Evolutionary conservation across 176 grass and related monocot genomes (phyloP).

Genomic region (Olyra latifolia): DNA sequence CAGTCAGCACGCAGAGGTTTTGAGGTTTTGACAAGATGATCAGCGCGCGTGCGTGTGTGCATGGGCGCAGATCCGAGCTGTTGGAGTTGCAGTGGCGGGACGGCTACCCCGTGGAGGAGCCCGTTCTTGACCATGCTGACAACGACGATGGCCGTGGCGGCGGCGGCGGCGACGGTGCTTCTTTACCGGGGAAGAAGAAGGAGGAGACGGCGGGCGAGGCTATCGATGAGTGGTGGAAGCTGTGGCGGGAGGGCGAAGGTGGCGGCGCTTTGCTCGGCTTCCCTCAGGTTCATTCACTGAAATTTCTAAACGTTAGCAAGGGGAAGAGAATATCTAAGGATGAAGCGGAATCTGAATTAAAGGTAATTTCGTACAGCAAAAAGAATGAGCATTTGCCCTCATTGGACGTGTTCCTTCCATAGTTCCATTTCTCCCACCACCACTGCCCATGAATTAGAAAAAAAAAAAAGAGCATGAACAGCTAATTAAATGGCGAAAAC

Average conservation of each 20-base stretch:
- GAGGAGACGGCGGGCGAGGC: not conserved
- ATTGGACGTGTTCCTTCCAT: no score
- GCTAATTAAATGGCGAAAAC: no score
- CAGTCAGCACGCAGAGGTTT: no score
- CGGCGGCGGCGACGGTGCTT: not conserved
- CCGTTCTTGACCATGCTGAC: not conserved
- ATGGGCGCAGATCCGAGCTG: not conserved
- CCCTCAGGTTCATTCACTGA: not conserved
- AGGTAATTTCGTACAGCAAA: no score
- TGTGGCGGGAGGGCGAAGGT: not conserved
- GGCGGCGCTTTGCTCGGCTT: not conserved
- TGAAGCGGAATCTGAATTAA: no score
- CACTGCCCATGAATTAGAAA: no score
- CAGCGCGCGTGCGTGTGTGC: not conserved
- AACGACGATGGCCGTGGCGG: not conserved
- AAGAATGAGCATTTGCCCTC: no score
- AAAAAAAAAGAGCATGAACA: no score
- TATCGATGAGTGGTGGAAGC: constrained; percentile 23
- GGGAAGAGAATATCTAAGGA: no score
- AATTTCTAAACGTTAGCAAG: no score
- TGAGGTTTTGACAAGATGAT: no score
- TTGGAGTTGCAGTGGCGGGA: constrained; percentile 18
- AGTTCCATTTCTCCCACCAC: no score
- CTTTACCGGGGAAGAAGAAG: not conserved
- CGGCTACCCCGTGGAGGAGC: constrained; percentile 21